phyloP scores from a whole-genome alignment of 2,329 filamentous ascomycete species.

The Verticillium zaregamsianum region DNA sequence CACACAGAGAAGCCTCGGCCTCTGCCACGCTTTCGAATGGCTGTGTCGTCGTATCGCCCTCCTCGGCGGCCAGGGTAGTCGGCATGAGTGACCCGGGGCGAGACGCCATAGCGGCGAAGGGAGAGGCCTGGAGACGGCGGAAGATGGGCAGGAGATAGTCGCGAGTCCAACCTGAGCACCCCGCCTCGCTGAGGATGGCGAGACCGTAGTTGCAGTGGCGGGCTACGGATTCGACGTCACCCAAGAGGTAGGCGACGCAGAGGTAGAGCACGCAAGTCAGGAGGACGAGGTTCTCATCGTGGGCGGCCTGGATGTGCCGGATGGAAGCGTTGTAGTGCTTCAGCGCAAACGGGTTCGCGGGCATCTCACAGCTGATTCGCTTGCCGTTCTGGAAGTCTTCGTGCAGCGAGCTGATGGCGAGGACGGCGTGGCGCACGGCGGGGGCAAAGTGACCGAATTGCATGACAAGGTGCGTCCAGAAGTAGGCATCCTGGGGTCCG shows the following conservation, averaged over 20 bases:
- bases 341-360: constrained; percentile 9
- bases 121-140: not conserved
- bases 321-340: constrained; percentile 25
- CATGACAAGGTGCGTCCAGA: constrained; percentile 42
- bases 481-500: constrained; percentile 16
- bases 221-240: constrained; percentile 37
- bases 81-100: not conserved
- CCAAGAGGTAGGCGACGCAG: constrained; percentile 49
- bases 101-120: not conserved
- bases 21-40: not conserved
- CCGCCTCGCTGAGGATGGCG: constrained; percentile 2
- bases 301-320: constrained; percentile 19
- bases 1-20: not conserved
- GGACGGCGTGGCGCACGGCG: constrained; percentile 42
- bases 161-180: not conserved
- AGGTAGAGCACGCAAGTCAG: constrained; percentile 47
- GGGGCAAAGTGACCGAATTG: constrained; percentile 40
- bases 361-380: constrained; percentile 6
- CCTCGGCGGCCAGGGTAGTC: not conserved
- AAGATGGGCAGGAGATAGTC: constrained; percentile 1
- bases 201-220: constrained; percentile 17
- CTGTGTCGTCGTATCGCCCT: not conserved
- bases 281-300: constrained; percentile 23
- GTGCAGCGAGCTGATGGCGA: constrained; percentile 44
- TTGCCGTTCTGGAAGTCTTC: constrained; percentile 20